Percentiles rank a stretch among this genome's conserved stretches.
Conservation (phyloP, 2,329 filamentous ascomycete genomes). For the Allantophomopsis cytisporea region DNA sequence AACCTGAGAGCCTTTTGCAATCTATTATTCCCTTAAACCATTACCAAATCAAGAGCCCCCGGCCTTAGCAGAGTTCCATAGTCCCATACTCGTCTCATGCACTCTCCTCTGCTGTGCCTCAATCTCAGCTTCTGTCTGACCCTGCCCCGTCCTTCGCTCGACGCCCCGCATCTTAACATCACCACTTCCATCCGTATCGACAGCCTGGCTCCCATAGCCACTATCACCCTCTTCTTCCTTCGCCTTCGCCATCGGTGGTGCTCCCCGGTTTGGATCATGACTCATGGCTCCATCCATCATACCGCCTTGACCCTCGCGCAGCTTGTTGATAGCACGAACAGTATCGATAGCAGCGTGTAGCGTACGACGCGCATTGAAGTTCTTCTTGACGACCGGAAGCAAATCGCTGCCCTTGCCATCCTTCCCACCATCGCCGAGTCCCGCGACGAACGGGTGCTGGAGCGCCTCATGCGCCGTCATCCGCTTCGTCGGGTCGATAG, state of each 20-base stretch:
- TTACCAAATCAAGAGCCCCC: too few relatives aligned
- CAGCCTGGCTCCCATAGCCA: slow-evolving; percentile 13
- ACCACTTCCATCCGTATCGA: slow-evolving; percentile 1
- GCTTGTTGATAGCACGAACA: slow-evolving; percentile 57
- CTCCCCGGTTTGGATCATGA: slow-evolving; percentile 31
- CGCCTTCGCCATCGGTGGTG: slow-evolving; percentile 14
- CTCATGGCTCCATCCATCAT: slow-evolving; percentile 48
- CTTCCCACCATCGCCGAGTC: slow-evolving; percentile 28
- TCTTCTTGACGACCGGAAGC: slow-evolving; percentile 58
- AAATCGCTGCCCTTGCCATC: slow-evolving; percentile 43
- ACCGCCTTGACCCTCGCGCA: slow-evolving; percentile 44
- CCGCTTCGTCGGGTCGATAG: slow-evolving; percentile 72
- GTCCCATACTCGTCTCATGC: slow-evolving; percentile 48
- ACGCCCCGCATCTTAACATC: slow-evolving; percentile 13
- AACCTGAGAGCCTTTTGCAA: too few relatives aligned
- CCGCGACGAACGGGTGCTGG: slow-evolving; percentile 50
- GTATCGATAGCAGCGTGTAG: slow-evolving; percentile 60
- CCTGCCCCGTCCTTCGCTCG: slow-evolving; percentile 15
- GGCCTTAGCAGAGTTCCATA: slow-evolving; percentile 28
- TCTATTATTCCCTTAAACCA: too few relatives aligned
- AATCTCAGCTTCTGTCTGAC: slow-evolving; percentile 19
- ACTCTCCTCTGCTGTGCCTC: slow-evolving; percentile 34
- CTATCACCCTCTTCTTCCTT: slow-evolving; percentile 3
- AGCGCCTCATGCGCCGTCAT: slow-evolving; percentile 81
- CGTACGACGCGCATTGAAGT: slow-evolving; percentile 58